A percentile compares a stretch with the other conserved stretches of the same genome.
Evolutionary conservation across 2,329 filamentous ascomycete species (phyloP).

Genomic region (Colletotrichum siamense): DNA sequence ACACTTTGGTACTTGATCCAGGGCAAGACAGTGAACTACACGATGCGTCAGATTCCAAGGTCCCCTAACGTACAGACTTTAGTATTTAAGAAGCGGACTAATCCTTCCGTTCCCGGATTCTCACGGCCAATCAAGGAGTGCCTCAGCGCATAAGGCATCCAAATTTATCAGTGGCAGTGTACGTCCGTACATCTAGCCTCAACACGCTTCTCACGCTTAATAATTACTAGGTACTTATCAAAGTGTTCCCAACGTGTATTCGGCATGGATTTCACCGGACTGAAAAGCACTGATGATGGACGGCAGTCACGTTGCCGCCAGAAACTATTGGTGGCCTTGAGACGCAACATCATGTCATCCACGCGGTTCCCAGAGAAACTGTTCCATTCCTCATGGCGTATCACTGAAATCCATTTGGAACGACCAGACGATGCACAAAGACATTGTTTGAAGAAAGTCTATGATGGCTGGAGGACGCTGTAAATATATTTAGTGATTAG

Average conservation of each 20-base stretch:
- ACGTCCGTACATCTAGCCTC: no score
- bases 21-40: not conserved
- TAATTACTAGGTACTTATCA: not conserved
- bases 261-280: fast-evolving
- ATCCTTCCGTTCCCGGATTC: fast-evolving
- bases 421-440: fast-evolving
- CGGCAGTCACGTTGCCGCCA: fast-evolving
- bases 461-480: no score
- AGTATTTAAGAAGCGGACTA: not conserved
- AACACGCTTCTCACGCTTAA: not conserved
- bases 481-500: no score
- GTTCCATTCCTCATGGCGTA: no score
- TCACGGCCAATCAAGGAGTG: not conserved
- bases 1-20: not conserved
- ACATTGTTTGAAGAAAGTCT: not conserved
- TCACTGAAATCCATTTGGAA: not conserved
- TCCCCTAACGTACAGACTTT: not conserved
- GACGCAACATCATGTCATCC: fast-evolving
- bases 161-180: not conserved
- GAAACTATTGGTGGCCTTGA: not conserved
- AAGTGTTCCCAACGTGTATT: not conserved
- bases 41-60: not conserved
- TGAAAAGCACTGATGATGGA: fast-evolving
- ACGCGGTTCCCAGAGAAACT: no score
- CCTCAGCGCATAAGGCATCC: not conserved